These are phyloP conservation scores for Chlorella ohadii DNA, from an alignment of 139 green algal species.

Conservation along the genomic window DNA sequence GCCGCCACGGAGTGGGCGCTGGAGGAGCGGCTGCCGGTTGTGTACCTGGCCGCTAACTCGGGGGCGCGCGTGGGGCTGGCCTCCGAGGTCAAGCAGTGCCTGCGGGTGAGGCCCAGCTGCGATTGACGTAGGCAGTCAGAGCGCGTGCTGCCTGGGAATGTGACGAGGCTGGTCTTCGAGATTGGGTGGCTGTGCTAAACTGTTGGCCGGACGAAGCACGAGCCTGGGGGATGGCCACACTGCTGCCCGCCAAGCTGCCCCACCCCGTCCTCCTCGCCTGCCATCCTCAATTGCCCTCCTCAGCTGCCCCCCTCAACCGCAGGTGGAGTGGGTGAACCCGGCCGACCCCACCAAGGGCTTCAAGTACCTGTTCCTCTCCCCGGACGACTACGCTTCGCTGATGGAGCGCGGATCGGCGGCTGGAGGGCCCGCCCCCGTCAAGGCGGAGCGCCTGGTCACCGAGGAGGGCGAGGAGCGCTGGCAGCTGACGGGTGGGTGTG, in stretches of 20 bases:
- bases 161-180: no score
- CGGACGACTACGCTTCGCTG: constrained; percentile 82
- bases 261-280: no score
- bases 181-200: no score
- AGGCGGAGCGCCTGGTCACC: constrained; percentile 33
- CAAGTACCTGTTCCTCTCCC: constrained; percentile 92
- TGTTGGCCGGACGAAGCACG: no score
- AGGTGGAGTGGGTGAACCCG: constrained; percentile 82
- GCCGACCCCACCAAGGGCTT: constrained; percentile 83
- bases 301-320: no score
- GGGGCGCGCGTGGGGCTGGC: constrained; percentile 94
- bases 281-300: no score
- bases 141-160: no score
- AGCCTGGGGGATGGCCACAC: no score
- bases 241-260: no score
- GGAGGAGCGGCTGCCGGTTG: constrained; percentile 80
- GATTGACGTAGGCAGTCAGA: no score
- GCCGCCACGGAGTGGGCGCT: constrained; percentile 86
- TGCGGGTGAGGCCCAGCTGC: constrained; percentile 53
- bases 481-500: constrained; percentile 22
- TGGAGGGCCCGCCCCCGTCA: neutral
- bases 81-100: constrained; percentile 82
- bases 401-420: neutral
- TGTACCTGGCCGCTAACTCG: constrained; percentile 98
- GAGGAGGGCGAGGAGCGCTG: constrained; percentile 43